phyloP scores from a whole-genome alignment of 192 early-diverging fungal genomes.

The Thamnidium elegans region DNA sequence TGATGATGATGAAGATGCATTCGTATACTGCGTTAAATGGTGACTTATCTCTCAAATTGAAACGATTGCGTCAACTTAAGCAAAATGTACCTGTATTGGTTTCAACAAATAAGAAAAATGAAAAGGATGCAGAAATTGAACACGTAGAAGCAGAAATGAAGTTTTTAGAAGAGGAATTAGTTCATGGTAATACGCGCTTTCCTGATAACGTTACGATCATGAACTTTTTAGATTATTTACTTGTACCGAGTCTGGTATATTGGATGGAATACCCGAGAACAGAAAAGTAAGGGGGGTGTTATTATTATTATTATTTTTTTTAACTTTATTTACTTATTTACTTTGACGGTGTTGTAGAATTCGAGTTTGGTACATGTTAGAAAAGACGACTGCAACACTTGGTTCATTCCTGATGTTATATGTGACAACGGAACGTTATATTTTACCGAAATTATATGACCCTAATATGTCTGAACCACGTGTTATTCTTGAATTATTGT shows the following conservation, averaged over 20 bases:
- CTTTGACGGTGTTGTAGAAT: constrained; percentile 50
- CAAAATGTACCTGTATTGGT: constrained; percentile 22
- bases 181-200: constrained; percentile 57
- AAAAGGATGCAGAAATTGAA: background rate
- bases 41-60: constrained; percentile 55
- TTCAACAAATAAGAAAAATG: background rate
- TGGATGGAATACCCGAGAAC: constrained; percentile 92
- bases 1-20: constrained; percentile 96
- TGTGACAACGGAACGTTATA: constrained; percentile 83
- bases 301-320: constrained; percentile 2
- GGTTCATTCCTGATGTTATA: constrained; percentile 82
- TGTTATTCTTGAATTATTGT: constrained; percentile 68
- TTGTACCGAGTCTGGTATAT: constrained; percentile 90
- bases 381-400: constrained; percentile 74
- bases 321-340: constrained; percentile 10
- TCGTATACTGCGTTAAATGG: constrained; percentile 87
- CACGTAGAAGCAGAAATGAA: constrained; percentile 38
- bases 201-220: constrained; percentile 76
- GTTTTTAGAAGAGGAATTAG: constrained; percentile 54
- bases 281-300: constrained; percentile 43
- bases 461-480: constrained; percentile 51
- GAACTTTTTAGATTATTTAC: constrained; percentile 86
- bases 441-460: constrained; percentile 75
- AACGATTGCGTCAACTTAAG: constrained; percentile 34
- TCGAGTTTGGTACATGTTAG: constrained; percentile 83